Conservation (phyloP, 345 rosid genomes). For the Psidium friedrichsthalianum region DNA sequence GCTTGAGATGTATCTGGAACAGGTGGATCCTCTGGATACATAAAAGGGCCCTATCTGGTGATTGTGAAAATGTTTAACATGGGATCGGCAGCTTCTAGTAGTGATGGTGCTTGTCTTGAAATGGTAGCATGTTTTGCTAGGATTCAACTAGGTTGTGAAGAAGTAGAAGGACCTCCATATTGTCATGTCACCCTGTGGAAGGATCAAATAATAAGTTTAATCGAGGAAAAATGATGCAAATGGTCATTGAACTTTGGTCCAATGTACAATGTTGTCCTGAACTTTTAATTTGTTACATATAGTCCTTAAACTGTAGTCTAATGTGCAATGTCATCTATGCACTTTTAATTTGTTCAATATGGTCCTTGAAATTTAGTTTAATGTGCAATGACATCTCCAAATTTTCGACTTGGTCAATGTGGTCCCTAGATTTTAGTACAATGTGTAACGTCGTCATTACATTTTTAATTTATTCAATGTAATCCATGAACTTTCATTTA, state of each 20-base stretch:
- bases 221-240: neutral
- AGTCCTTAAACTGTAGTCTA: too few relatives aligned
- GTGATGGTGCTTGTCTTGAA: neutral
- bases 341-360: too few relatives aligned
- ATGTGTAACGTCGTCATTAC: neutral
- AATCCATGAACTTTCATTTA: neutral
- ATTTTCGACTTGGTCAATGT: neutral
- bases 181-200: neutral
- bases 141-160: neutral
- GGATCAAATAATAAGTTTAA: neutral
- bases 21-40: neutral
- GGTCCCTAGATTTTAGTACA: too few relatives aligned
- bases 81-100: neutral
- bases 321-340: too few relatives aligned
- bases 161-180: neutral
- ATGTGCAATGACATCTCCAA: too few relatives aligned
- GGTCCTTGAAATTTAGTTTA: too few relatives aligned
- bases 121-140: neutral
- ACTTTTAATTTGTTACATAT: too few relatives aligned
- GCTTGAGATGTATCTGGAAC: neutral
- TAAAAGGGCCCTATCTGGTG: neutral
- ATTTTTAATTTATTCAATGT: neutral
- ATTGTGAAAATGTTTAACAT: neutral
- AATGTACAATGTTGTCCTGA: too few relatives aligned
- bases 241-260: neutral